phyloP scores from a whole-genome alignment of 129 eudicot species.

The Artemisia annua region DNA sequence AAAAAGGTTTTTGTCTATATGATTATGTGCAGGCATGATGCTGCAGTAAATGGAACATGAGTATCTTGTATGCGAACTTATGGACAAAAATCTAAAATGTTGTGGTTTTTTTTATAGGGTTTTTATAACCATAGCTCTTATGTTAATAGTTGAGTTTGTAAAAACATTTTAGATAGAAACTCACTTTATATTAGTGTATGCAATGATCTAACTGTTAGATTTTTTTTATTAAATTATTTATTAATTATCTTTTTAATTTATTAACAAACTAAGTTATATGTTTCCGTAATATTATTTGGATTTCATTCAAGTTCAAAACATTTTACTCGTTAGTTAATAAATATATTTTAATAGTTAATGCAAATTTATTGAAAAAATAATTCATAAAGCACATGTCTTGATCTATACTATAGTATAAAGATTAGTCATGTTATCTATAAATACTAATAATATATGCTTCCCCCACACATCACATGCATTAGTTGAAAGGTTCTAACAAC shows the following conservation, averaged over 20 bases:
- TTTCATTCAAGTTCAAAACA: too few relatives aligned
- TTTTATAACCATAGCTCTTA: background rate
- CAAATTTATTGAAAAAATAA: background rate
- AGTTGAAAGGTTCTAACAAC: constrained; percentile 45
- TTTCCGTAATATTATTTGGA: too few relatives aligned
- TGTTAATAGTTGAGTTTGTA: background rate
- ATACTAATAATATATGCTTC: constrained; percentile 19
- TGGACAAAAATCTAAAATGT: background rate
- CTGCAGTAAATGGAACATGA: constrained; percentile 4
- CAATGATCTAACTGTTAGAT: too few relatives aligned
- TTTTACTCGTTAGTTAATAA: too few relatives aligned
- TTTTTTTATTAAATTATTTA: too few relatives aligned
- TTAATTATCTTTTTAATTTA: too few relatives aligned
- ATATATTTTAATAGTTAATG: background rate
- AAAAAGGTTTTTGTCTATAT: background rate
- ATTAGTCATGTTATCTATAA: constrained; percentile 28
- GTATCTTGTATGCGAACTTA: background rate
- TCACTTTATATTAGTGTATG: too few relatives aligned
- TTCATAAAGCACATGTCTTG: background rate
- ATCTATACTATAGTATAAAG: constrained; percentile 5
- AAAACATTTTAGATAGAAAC: background rate
- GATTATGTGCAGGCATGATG: constrained; percentile 3
- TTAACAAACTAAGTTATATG: too few relatives aligned
- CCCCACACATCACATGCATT: constrained; percentile 54
- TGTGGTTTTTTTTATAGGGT: background rate